phyloP scores from a whole-genome alignment of 768 basidiomycete species.

The Termitomyces sp. region DNA sequence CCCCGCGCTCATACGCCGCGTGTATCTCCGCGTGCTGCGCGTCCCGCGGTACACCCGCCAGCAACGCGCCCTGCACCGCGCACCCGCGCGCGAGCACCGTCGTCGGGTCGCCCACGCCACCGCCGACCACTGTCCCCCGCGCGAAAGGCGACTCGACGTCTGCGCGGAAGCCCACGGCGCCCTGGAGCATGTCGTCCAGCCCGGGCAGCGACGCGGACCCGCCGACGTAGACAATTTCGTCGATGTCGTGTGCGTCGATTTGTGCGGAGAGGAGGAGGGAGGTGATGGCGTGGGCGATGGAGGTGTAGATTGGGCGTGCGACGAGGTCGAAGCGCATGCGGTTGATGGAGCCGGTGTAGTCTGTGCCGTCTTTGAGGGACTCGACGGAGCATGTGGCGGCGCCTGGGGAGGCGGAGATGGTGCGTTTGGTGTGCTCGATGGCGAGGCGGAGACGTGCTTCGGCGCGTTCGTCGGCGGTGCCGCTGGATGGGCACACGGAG shows the following conservation, averaged over 20 bases:
- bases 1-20: constrained; percentile 37
- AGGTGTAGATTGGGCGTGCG: constrained; percentile 53
- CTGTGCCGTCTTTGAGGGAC: constrained; percentile 88
- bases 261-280: constrained; percentile 47
- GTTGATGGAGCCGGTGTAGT: constrained; percentile 62
- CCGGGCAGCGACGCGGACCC: constrained; percentile 74
- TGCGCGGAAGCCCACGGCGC: constrained; percentile 51
- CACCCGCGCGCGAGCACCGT: constrained; percentile 75
- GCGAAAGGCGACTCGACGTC: constrained; percentile 62
- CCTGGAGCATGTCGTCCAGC: constrained; percentile 53
- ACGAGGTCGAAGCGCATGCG: constrained; percentile 62
- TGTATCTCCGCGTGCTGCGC: constrained; percentile 46
- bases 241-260: constrained; percentile 62
- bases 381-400: constrained; percentile 92
- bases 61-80: constrained; percentile 65
- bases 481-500: constrained; percentile 53
- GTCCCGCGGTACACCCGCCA: constrained; percentile 42
- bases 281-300: constrained; percentile 43
- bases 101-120: constrained; percentile 72
- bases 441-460: constrained; percentile 92
- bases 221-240: constrained; percentile 79
- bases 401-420: constrained; percentile 78
- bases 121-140: constrained; percentile 62
- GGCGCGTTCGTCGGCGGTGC: constrained; percentile 69
- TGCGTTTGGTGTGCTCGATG: constrained; percentile 92